Evolutionary conservation across 1,139 yeast species (phyloP).

Genomic region (Oligophagozyma castellii): DNA sequence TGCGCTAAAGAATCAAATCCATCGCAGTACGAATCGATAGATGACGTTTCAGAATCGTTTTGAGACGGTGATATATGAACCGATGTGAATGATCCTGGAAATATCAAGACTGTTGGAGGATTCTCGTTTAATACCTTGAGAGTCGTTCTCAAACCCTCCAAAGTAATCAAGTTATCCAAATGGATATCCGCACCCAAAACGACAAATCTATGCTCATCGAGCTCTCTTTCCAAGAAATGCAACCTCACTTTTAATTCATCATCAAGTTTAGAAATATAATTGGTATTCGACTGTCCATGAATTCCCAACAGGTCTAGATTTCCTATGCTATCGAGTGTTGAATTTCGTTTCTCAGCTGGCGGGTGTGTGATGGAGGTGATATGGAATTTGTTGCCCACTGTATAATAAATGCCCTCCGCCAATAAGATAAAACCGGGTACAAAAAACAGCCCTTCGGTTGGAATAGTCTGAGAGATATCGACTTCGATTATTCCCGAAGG

Average conservation of each 20-base stretch:
- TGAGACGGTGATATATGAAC: conserved; percentile 36
- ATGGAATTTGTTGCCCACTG: conserved; percentile 51
- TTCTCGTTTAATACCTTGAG: conserved; percentile 36
- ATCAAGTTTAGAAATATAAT: conserved; percentile 42
- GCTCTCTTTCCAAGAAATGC: conserved; percentile 40
- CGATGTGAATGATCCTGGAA: conserved; percentile 61
- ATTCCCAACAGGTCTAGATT: conserved; percentile 68
- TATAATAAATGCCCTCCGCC: conserved; percentile 68
- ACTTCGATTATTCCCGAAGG: conserved; percentile 64
- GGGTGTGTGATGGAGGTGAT: conserved; percentile 79
- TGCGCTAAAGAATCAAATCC: conserved; percentile 60
- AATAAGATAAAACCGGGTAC: conserved; percentile 70
- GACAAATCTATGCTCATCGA: conserved; percentile 43
- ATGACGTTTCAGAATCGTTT: conserved; percentile 28
- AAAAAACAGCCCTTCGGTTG: conserved; percentile 56
- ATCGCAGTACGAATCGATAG: conserved; percentile 44
- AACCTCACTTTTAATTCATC: conserved; percentile 42
- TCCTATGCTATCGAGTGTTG: conserved; percentile 58
- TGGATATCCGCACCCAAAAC: conserved; percentile 63
- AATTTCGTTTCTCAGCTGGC: conserved; percentile 64
- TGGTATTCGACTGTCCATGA: conserved; percentile 25
- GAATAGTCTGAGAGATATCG: conserved; percentile 50
- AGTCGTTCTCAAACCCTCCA: conserved; percentile 51
- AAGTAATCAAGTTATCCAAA: conserved; percentile 42
- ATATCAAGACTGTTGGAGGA: conserved; percentile 45